Base-by-base conservation (phyloP, 2,329 filamentous ascomycete genomes). In the Sporothrix euskadiensis region DNA sequence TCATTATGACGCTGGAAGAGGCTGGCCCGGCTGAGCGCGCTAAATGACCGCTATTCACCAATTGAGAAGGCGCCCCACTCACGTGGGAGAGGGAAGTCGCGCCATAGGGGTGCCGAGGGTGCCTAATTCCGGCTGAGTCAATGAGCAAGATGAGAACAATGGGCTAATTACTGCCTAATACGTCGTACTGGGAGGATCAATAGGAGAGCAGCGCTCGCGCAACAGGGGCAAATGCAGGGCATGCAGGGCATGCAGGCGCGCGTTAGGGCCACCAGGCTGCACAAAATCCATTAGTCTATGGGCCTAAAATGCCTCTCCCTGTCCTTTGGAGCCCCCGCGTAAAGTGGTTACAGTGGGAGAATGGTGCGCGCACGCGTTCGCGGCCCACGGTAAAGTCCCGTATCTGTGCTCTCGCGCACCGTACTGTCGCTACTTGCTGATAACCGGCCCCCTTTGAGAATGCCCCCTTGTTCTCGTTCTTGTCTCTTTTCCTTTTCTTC, bases 61-160 rank as follows among this genome's bases (percentile, higher is more conserved):
- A 68, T 52, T 44, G 44, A 68, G 30, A 35, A 26, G 44, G 16
- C 16, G 65, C 26, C 30, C 65, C 65, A 68, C 65, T 68, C 65
- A 68, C 65, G 65, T 68, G 65, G 65, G 44, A 35, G 65, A 35
- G 1, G 52, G 22, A 22, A n/a, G 26, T 69, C 44, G 65, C 65
- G 65, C 44, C 44, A 54, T 69, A 66, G 26, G 63, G 65, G 44
- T 69, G 66, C 66, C 66, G 39, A 69, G 63, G 44, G 44, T 69
- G 66, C 66, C 66, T 69, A 69, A 69, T 56, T 69, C 66, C 66
- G 66, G 66, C 47, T 54, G 65, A 69, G 44, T 69, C 65, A 54
- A 30, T 32, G 22, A 30, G 61, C 16, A 19, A 61, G 14, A 19
- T 22, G 14, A 54, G 44, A 49, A 49, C 4, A 49, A 49, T 16